phyloP scores from a whole-genome alignment of 2,329 filamentous ascomycete species.

The Xylaria sp. region DNA sequence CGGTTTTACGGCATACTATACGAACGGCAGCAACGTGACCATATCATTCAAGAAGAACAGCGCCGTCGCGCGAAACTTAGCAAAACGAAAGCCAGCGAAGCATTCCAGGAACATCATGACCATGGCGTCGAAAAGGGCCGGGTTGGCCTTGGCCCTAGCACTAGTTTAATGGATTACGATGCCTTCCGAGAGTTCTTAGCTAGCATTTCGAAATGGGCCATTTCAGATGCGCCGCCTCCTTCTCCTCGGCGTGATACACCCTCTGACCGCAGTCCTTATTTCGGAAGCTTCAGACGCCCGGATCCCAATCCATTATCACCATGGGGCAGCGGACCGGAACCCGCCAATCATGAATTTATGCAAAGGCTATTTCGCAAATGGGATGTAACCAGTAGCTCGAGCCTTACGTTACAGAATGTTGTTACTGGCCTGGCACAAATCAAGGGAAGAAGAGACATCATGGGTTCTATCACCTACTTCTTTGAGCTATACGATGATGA shows the following conservation, averaged over 20 bases:
- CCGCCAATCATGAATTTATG: conserved; percentile 95
- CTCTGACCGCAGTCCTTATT: conserved; percentile 64
- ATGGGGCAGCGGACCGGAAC: conserved; percentile 65
- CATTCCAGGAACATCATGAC: conserved; percentile 46
- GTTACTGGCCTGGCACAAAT: conserved; percentile 89
- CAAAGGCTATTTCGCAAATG: conserved; percentile 84
- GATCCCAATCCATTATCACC: conserved; percentile 51
- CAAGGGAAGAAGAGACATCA: conserved; percentile 93
- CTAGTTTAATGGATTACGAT: conserved; percentile 95
- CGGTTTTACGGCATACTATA: conserved; percentile 92
- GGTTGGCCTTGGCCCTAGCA: conserved; percentile 86
- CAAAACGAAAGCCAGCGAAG: conserved; percentile 54
- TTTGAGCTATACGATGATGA: conserved; percentile 97
- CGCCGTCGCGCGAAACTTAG: conserved; percentile 69
- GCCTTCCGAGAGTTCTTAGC: conserved; percentile 94
- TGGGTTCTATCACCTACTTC: conserved; percentile 97
- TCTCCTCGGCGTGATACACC: conserved; percentile 56
- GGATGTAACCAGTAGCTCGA: conserved; percentile 79
- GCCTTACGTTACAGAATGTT: conserved; percentile 86
- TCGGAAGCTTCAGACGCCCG: conserved; percentile 58
- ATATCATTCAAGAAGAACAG: conserved; percentile 77
- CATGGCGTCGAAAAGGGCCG: conserved; percentile 78
- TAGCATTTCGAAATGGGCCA: conserved; percentile 88
- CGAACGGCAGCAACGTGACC: conserved; percentile 83
- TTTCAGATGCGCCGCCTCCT: conserved; percentile 76